Conservation (phyloP, 257 asterid species). For the Nyctanthes arbortristis region DNA sequence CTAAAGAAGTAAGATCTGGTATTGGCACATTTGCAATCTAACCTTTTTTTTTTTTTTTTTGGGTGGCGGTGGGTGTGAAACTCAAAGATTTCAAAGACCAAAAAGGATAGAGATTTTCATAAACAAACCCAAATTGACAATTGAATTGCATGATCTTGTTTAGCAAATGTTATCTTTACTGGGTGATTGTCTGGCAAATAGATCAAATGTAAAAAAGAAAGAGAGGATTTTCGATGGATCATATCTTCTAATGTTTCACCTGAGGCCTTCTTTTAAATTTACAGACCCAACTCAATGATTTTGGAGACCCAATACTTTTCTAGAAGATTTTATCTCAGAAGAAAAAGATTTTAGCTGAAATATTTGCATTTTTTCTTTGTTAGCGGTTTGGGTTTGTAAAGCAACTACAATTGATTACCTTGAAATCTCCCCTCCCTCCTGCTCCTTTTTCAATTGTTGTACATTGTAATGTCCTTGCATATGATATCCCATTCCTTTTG, state of each 20-base stretch:
- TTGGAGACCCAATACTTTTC: background rate
- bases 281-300: background rate
- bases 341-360: background rate
- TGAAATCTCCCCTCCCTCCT: background rate
- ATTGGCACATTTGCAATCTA: too few relatives aligned
- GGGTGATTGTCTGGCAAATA: background rate
- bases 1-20: slow-evolving; percentile 48
- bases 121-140: background rate
- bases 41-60: too few relatives aligned
- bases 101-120: background rate
- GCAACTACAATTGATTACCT: too few relatives aligned
- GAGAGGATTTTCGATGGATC: background rate
- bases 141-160: background rate
- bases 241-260: background rate
- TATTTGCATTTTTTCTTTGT: background rate
- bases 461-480: background rate
- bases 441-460: too few relatives aligned
- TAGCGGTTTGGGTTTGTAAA: background rate
- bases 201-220: background rate
- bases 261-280: background rate
- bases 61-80: too few relatives aligned
- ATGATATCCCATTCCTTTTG: background rate
- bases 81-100: background rate
- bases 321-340: background rate
- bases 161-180: background rate